phyloP scores from a whole-genome alignment of 306 rosid species.

The Begonia peltatifolia region DNA sequence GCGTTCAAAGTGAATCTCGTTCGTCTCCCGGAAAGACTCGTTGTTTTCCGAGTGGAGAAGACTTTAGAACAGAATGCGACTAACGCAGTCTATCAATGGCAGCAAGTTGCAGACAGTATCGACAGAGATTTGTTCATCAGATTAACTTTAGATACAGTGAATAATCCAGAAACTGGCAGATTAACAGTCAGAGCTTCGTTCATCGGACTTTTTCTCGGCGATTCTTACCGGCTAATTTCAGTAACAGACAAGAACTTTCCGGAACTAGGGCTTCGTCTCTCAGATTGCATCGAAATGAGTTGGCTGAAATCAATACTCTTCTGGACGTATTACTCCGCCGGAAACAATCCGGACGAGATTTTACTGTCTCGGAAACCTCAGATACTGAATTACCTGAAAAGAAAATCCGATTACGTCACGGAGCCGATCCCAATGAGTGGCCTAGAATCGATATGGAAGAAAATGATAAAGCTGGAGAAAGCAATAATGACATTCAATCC shows the following conservation, averaged over 20 bases:
- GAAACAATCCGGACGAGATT: not conserved
- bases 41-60: conserved; percentile 11
- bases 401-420: conserved; percentile 20
- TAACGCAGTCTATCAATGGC: conserved; percentile 10
- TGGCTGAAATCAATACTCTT: conserved; percentile 19
- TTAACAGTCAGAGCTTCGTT: conserved; percentile 8
- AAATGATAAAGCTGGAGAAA: conserved; percentile 1
- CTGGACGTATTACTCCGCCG: conserved; percentile 3
- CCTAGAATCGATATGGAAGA: conserved; percentile 17
- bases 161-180: not conserved
- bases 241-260: conserved; percentile 12
- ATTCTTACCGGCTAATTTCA: conserved; percentile 1
- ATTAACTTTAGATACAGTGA: not conserved
- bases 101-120: conserved; percentile 6
- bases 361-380: not conserved
- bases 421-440: conserved; percentile 15
- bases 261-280: conserved; percentile 7
- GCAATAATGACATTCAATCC: conserved; percentile 13
- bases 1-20: conserved; percentile 20
- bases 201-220: conserved; percentile 12
- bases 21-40: conserved; percentile 9
- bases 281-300: conserved; percentile 17
- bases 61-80: conserved; percentile 7
- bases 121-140: conserved; percentile 14
- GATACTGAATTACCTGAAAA: conserved; percentile 1